Conservation (phyloP, 2,329 filamentous ascomycete genomes). For the Epichloe festucae region DNA sequence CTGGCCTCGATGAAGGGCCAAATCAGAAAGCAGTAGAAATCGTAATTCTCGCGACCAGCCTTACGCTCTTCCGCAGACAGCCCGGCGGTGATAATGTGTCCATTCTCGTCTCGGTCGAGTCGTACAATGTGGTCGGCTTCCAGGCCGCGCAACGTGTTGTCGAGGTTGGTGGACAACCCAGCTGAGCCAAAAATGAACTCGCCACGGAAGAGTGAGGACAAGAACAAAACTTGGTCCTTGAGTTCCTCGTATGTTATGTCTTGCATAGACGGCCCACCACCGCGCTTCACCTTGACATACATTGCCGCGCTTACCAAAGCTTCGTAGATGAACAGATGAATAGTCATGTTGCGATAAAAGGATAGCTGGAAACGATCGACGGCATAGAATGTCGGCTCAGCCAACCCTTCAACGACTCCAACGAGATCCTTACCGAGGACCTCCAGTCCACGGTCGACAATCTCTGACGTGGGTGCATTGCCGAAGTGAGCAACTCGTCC, state of each 20-base stretch:
- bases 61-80: constrained; percentile 64
- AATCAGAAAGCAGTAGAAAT: constrained; percentile 97
- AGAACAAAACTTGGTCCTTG: constrained; percentile 68
- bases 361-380: constrained; percentile 94
- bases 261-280: constrained; percentile 72
- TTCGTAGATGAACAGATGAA: constrained; percentile 92
- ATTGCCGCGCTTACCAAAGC: constrained; percentile 80
- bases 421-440: constrained; percentile 86
- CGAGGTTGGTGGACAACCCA: constrained; percentile 66
- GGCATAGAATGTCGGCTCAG: constrained; percentile 86
- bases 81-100: constrained; percentile 53
- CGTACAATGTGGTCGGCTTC: constrained; percentile 68
- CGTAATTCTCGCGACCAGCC: constrained; percentile 82
- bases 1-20: constrained; percentile 96
- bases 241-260: constrained; percentile 65
- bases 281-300: constrained; percentile 82
- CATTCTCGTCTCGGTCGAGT: constrained; percentile 43
- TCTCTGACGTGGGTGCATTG: constrained; percentile 60
- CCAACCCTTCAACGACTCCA: constrained; percentile 62
- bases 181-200: constrained; percentile 96
- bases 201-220: constrained; percentile 85
- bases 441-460: constrained; percentile 81
- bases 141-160: constrained; percentile 63
- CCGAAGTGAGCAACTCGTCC: constrained; percentile 91
- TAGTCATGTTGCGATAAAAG: constrained; percentile 99